These are phyloP conservation scores for Aspergillus transmontanensis DNA, from an alignment of 2,329 filamentous ascomycete genomes.

Conservation along the genomic window DNA sequence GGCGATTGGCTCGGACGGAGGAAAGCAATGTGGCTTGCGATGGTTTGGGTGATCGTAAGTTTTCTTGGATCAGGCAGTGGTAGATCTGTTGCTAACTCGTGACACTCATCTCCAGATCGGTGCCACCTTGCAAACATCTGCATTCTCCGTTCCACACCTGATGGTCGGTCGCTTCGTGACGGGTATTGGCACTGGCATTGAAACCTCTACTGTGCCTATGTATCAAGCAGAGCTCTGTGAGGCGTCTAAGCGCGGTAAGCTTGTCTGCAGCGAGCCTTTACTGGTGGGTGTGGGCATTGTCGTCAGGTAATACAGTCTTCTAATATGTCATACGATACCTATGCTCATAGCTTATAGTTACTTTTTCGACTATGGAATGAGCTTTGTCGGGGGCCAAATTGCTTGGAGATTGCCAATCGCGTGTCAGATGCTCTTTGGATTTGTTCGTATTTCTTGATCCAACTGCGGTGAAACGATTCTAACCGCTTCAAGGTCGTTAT, in stretches of 20 bases:
- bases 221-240: constrained; percentile 52
- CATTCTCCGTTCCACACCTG: constrained; percentile 35
- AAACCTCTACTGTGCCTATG: constrained; percentile 40
- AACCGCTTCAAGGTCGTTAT: constrained; percentile 18
- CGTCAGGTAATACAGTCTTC: constrained; percentile 22
- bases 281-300: constrained; percentile 44
- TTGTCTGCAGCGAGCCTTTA: constrained; percentile 46
- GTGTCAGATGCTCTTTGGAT: constrained; percentile 49
- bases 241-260: constrained; percentile 45
- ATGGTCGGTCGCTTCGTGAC: constrained; percentile 52
- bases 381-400: constrained; percentile 42
- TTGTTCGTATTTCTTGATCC: constrained; percentile 39
- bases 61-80: neutral
- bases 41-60: constrained; percentile 36
- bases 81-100: neutral
- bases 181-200: constrained; percentile 54
- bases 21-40: constrained; percentile 37
- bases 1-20: constrained; percentile 35
- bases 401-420: constrained; percentile 53
- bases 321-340: neutral
- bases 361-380: constrained; percentile 39
- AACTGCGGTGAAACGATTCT: neutral
- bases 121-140: constrained; percentile 36
- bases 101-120: constrained; percentile 26
- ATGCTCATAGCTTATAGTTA: constrained; percentile 16